Base-by-base conservation (phyloP, 148 eudicot species). In the Polygonum maritimum region DNA sequence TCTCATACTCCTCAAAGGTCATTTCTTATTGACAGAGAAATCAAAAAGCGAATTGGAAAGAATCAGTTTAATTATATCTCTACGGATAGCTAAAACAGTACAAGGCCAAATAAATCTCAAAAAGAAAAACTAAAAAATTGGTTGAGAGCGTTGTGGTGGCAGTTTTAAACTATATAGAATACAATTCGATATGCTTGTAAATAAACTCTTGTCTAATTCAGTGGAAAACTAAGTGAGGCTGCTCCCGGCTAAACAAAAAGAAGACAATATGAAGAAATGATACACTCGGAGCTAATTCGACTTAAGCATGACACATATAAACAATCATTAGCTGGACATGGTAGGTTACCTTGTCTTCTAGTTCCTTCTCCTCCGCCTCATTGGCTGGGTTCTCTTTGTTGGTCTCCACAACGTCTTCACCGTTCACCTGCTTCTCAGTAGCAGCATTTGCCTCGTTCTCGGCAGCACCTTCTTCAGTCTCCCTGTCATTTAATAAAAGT, bases 1-100 rank as follows among this genome's bases (percentile, higher is more conserved):
- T 93, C 76, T 89, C 84, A 80, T 91, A 93, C 77, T 93, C 97
- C 75, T 93, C 94, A 26, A 93, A 90, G 7, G 98, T 93, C 98
- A 93, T 93, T 81, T 93, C 94, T 97, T 93, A 52, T 55, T 31
- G 12, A 62, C 26, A 16, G 5, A 60, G 33, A 47, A 26, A 4
- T n/a, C 3, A 72, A 0, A 45, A 36, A 67, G 15, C 5, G 10
- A 10, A 26, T 16, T 44, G 10, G 10, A 44, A 44, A 44, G 19
- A 35, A 21, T 8, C 21, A 38, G 45, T 45, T 67, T 35, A n/a
- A n/a, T n/a, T n/a, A 16, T 0, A 36, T 35, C 18, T 63, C 33
- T n/a, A 63, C 33, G 11, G 3, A 31, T 57, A 21, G 63, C 26
- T 19, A 21, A 57, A 57, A 57, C 33, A 26, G 15, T 10, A 63